phyloP scores from a whole-genome alignment of 306 rosid genomes.

The Rubus parviflorus region DNA sequence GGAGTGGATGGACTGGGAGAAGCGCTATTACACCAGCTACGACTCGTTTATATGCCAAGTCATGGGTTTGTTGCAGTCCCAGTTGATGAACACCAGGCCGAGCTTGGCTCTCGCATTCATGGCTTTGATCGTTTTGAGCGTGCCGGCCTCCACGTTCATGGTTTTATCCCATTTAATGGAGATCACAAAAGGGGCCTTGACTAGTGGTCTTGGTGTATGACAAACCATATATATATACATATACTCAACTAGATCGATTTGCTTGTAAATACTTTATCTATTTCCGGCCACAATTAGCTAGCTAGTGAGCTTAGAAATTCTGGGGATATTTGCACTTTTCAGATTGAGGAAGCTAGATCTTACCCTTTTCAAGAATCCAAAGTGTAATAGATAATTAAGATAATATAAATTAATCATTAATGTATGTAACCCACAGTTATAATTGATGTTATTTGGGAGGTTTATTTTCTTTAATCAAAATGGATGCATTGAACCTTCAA shows the following conservation, averaged over 20 bases:
- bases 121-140: slow-evolving; percentile 30
- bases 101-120: slow-evolving; percentile 36
- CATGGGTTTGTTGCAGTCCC: slow-evolving; percentile 50
- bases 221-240: neutral
- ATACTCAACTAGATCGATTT: neutral
- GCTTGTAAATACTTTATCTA: neutral
- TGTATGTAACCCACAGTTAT: too few relatives aligned
- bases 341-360: too few relatives aligned
- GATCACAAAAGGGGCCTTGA: slow-evolving; percentile 19
- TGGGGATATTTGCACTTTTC: neutral
- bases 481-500: neutral
- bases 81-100: slow-evolving; percentile 56
- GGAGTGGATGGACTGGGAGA: slow-evolving; percentile 64
- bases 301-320: neutral
- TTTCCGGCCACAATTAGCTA: too few relatives aligned
- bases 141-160: slow-evolving; percentile 31
- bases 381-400: too few relatives aligned
- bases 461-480: neutral
- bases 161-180: slow-evolving; percentile 31
- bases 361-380: too few relatives aligned
- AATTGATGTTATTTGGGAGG: neutral
- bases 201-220: neutral
- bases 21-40: slow-evolving; percentile 37
- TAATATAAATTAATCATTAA: too few relatives aligned
- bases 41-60: slow-evolving; percentile 37